Evolutionary conservation across 768 basidiomycete genomes (phyloP).

Genomic region (Pleurotus salmoneostramineus): DNA sequence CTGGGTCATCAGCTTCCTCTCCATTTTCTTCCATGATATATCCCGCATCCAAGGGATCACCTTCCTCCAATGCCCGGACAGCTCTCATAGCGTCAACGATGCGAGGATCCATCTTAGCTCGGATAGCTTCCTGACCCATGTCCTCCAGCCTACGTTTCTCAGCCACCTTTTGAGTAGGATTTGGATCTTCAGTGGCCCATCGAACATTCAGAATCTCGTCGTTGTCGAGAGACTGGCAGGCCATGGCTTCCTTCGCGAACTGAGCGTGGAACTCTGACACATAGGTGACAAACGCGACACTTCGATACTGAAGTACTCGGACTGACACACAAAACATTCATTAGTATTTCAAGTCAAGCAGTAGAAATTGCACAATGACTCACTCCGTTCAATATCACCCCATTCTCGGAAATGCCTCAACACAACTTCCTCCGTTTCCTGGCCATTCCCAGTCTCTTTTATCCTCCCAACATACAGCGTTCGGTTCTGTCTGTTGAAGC

Average conservation of each 20-base stretch:
- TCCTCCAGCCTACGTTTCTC: slow-evolving; percentile 85
- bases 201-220: slow-evolving; percentile 98
- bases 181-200: slow-evolving; percentile 99
- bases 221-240: slow-evolving; percentile 94
- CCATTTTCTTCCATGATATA: slow-evolving; percentile 17
- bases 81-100: slow-evolving; percentile 87
- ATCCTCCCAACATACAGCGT: slow-evolving; percentile 95
- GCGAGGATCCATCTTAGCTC: slow-evolving; percentile 77
- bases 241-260: slow-evolving; percentile 99
- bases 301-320: slow-evolving; percentile 89
- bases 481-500: slow-evolving; percentile 90
- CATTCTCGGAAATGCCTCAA: slow-evolving; percentile 92
- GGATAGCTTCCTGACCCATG: slow-evolving; percentile 83
- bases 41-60: slow-evolving; percentile 40
- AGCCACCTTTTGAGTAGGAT: slow-evolving; percentile 82
- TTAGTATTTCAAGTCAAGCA: too few species aligned
- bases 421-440: slow-evolving; percentile 91
- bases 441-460: slow-evolving; percentile 83
- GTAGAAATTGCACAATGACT: slow-evolving; percentile 23
- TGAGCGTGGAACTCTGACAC: slow-evolving; percentile 80
- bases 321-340: slow-evolving; percentile 36
- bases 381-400: slow-evolving; percentile 91
- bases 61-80: slow-evolving; percentile 87
- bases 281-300: slow-evolving; percentile 97
- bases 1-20: slow-evolving; percentile 30